A percentile compares a stretch with the other conserved stretches of the same genome.
Conservation (phyloP, 1,139 yeast genomes). For the Saccharomyces pastorianus region DNA sequence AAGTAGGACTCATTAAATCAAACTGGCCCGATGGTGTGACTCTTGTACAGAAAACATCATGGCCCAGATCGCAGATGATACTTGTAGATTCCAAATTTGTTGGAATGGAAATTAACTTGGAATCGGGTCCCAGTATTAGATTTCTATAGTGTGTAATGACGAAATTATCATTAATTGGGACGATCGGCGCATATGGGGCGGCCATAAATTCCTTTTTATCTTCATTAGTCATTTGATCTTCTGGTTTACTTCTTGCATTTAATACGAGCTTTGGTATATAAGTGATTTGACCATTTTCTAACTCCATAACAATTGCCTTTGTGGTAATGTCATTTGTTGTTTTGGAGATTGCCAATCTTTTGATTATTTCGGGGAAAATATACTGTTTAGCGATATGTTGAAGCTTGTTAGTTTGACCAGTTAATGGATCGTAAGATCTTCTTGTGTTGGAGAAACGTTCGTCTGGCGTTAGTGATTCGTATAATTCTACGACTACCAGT, state of each 20-base stretch:
- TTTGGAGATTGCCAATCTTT: constrained; percentile 46
- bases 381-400: constrained; percentile 47
- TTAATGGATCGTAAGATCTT: constrained; percentile 15
- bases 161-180: constrained; percentile 41
- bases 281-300: constrained; percentile 56
- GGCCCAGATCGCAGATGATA: constrained; percentile 57
- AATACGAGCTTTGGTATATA: constrained; percentile 58
- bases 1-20: constrained; percentile 61
- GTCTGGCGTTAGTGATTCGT: constrained; percentile 52
- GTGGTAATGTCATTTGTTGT: constrained; percentile 71
- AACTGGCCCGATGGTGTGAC: constrained; percentile 78
- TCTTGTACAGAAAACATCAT: constrained; percentile 68
- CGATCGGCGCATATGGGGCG: constrained; percentile 57
- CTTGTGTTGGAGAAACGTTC: constrained; percentile 27
- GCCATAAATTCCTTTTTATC: constrained; percentile 57
- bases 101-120: constrained; percentile 44
- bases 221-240: constrained; percentile 43
- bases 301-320: constrained; percentile 54
- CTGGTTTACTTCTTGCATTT: constrained; percentile 54
- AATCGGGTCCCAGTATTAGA: constrained; percentile 15
- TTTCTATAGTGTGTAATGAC: constrained; percentile 38
- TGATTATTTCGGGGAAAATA: constrained; percentile 49
- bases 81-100: constrained; percentile 79
- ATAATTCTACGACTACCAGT: constrained; percentile 68
- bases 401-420: constrained; percentile 34